phyloP scores from a whole-genome alignment of 2,329 filamentous ascomycete genomes.

The Talaromyces sp. region DNA sequence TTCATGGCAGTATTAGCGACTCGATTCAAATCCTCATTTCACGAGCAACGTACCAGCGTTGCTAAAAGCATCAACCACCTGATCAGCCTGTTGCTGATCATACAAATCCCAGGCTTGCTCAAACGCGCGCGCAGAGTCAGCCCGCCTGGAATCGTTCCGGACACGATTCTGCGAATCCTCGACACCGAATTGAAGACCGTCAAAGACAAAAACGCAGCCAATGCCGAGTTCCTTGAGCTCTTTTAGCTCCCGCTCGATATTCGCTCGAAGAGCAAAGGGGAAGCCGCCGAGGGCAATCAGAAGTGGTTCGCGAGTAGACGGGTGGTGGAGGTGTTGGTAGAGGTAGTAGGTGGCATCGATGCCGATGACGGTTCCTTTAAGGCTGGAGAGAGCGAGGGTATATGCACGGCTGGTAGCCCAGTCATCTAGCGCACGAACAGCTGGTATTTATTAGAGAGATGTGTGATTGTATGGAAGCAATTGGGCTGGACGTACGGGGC shows the following conservation, averaged over 20 bases:
- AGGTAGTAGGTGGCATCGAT: constrained; percentile 91
- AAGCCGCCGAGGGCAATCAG: constrained; percentile 85
- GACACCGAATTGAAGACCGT: constrained; percentile 75
- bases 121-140: constrained; percentile 65
- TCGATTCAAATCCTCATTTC: too few species aligned
- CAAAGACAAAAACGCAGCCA: constrained; percentile 85
- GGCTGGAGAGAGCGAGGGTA: constrained; percentile 62
- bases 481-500: constrained; percentile 13
- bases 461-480: not conserved
- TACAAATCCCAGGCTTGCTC: constrained; percentile 84
- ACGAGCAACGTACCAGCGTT: constrained; percentile 60
- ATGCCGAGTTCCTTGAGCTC: constrained; percentile 67
- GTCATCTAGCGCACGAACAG: constrained; percentile 52
- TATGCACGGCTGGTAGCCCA: constrained; percentile 55
- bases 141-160: constrained; percentile 59
- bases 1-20: constrained; percentile 1
- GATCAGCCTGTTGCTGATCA: constrained; percentile 71
- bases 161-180: constrained; percentile 63
- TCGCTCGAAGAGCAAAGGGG: constrained; percentile 71
- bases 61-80: constrained; percentile 83
- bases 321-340: constrained; percentile 67
- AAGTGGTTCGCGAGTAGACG: constrained; percentile 76
- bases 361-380: constrained; percentile 72
- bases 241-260: constrained; percentile 73
- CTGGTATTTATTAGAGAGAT: not conserved